Evolutionary conservation across 495 filamentous ascomycete genomes (phyloP).

Genomic region (Penicillium maclennaniae): DNA sequence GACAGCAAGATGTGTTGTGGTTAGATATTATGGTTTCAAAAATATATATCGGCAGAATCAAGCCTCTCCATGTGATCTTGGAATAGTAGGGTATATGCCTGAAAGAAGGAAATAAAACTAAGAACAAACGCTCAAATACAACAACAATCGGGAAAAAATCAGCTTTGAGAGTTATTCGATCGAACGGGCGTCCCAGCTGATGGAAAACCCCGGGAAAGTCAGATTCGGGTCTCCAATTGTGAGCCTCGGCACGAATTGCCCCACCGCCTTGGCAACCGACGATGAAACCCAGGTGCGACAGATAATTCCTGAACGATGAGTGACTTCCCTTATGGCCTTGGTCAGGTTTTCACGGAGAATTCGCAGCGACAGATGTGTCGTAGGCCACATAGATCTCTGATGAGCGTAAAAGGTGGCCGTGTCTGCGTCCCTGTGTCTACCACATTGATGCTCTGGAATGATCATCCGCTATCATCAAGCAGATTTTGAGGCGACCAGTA

Average conservation of each 20-base stretch:
- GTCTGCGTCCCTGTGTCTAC: not conserved
- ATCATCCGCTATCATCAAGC: conserved; percentile 40
- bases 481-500: conserved; percentile 81
- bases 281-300: not conserved
- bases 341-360: not conserved
- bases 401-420: not conserved
- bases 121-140: not conserved
- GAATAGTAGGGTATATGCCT: not conserved
- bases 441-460: not conserved
- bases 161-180: not conserved
- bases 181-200: no score
- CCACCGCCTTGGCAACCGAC: not conserved
- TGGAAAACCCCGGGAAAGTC: not conserved
- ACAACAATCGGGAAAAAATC: not conserved
- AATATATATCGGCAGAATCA: not conserved
- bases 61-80: not conserved
- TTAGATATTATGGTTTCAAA: no score
- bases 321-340: not conserved
- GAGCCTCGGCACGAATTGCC: not conserved
- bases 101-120: not conserved
- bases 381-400: not conserved
- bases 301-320: not conserved
- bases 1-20: no score
- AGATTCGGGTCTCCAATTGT: not conserved
- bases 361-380: not conserved